These are phyloP conservation scores for Pythium scleroteichum DNA, from an alignment of 352 stramenopile species.

Conservation along the genomic window DNA sequence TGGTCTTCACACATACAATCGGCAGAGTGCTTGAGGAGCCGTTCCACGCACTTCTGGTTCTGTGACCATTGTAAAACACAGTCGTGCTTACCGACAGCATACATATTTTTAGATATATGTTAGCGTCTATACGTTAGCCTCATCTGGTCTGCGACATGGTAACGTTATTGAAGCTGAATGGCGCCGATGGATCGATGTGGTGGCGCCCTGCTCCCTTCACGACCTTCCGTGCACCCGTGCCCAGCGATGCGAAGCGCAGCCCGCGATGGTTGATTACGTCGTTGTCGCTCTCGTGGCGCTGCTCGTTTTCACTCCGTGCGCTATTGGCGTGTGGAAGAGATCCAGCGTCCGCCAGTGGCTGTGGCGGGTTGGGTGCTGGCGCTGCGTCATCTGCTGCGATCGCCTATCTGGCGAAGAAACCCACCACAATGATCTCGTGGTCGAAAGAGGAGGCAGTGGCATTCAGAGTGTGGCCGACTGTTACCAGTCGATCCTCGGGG, in stretches of 20 bases:
- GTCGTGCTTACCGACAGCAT: too few relatives aligned
- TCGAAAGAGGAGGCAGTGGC: slow-evolving; percentile 1
- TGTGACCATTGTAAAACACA: too few relatives aligned
- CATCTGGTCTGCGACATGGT: too few relatives aligned
- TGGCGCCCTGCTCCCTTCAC: too few relatives aligned
- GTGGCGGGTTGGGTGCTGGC: slow-evolving; percentile 31
- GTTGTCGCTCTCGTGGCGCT: slow-evolving; percentile 48
- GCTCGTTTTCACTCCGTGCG: slow-evolving; percentile 41
- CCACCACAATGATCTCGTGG: slow-evolving; percentile 39
- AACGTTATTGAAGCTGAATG: too few relatives aligned
- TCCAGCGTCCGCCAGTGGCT: slow-evolving; percentile 31
- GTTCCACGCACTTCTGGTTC: too few relatives aligned
- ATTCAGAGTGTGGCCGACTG: slow-evolving; percentile 56
- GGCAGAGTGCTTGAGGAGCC: too few relatives aligned
- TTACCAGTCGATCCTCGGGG: slow-evolving; percentile 31
- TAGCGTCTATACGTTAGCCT: too few relatives aligned
- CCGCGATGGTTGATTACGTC: slow-evolving; percentile 31
- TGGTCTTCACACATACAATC: too few relatives aligned
- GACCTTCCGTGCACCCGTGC: too few relatives aligned
- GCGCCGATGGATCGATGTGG: too few relatives aligned
- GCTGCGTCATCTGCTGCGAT: slow-evolving; percentile 40
- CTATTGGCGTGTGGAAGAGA: slow-evolving; percentile 53
- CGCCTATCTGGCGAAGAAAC: slow-evolving; percentile 34
- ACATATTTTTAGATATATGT: too few relatives aligned
- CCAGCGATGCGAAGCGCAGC: background rate